These are phyloP conservation scores for Mallotus japonicus DNA, from an alignment of 441 rosid species.

Conservation along the genomic window DNA sequence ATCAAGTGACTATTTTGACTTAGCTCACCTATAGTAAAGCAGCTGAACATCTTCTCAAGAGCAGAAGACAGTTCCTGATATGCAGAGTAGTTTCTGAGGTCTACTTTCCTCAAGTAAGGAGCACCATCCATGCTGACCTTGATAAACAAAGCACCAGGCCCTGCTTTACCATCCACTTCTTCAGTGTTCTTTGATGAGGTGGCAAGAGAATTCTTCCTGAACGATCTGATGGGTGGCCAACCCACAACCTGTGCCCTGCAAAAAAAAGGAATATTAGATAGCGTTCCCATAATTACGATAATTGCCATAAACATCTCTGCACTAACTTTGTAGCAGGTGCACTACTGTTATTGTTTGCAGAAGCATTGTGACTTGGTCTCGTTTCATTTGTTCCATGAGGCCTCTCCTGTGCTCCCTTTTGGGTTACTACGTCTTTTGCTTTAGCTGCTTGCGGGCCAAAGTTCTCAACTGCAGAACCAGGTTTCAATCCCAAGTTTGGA, in stretches of 20 bases:
- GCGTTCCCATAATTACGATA: background rate
- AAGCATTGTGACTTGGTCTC: slow-evolving; percentile 29
- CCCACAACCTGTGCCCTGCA: slow-evolving; percentile 79
- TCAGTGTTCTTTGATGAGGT: slow-evolving; percentile 56
- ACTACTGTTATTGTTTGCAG: slow-evolving; percentile 42
- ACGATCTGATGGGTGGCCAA: slow-evolving; percentile 76
- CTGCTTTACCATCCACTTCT: slow-evolving; percentile 68
- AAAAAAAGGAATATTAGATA: slow-evolving; percentile 23
- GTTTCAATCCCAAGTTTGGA: slow-evolving; percentile 45
- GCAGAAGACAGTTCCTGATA: slow-evolving; percentile 63
- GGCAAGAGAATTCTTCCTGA: slow-evolving; percentile 61
- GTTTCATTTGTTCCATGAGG: slow-evolving; percentile 34
- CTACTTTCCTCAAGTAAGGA: slow-evolving; percentile 75
- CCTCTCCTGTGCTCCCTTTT: slow-evolving; percentile 37
- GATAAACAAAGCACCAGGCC: slow-evolving; percentile 52
- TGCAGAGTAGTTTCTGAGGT: slow-evolving; percentile 54
- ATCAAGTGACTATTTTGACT: slow-evolving; percentile 12
- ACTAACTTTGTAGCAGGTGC: slow-evolving; percentile 81
- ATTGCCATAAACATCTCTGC: background rate
- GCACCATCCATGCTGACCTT: slow-evolving; percentile 89
- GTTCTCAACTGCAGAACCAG: slow-evolving; percentile 47
- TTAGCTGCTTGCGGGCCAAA: slow-evolving; percentile 45
- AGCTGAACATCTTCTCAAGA: slow-evolving; percentile 79
- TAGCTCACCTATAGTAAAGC: slow-evolving; percentile 60
- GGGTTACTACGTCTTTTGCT: slow-evolving; percentile 39